phyloP scores from a whole-genome alignment of 2,329 filamentous ascomycete genomes.

The Fusarium mangiferae region DNA sequence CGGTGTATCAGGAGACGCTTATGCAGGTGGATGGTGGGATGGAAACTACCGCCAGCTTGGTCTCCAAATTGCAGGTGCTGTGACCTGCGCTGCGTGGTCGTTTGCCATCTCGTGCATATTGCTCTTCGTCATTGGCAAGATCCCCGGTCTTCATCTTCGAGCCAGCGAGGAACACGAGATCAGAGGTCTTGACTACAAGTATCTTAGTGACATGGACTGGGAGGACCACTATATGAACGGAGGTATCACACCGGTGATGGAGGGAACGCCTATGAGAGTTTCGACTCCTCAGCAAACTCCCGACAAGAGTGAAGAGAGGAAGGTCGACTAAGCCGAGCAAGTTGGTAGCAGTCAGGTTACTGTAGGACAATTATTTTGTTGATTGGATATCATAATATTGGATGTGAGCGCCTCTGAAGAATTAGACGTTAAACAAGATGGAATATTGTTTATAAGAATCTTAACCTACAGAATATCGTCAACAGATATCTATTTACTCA shows the following conservation, averaged over 20 bases:
- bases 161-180: constrained; percentile 66
- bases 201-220: constrained; percentile 44
- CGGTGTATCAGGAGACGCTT: constrained; percentile 55
- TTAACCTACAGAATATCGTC: too few relatives aligned
- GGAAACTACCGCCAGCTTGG: constrained; percentile 65
- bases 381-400: background rate
- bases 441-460: background rate
- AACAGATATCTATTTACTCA: background rate
- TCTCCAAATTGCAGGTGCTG: constrained; percentile 66
- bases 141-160: constrained; percentile 66
- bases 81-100: constrained; percentile 64
- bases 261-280: constrained; percentile 20
- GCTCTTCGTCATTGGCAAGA: constrained; percentile 66
- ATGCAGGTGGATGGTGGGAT: constrained; percentile 62
- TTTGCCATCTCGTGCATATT: constrained; percentile 63
- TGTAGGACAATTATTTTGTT: background rate
- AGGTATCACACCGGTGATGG: constrained; percentile 26
- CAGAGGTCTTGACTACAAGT: constrained; percentile 58
- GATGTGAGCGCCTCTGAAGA: background rate
- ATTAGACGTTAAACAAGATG: too few relatives aligned
- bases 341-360: background rate
- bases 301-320: constrained; percentile 18
- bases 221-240: constrained; percentile 34
- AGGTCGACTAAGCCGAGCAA: background rate
- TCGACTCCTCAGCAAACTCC: constrained; percentile 6